Conservation (phyloP, 148 eudicot species). For the Silene latifolia region DNA sequence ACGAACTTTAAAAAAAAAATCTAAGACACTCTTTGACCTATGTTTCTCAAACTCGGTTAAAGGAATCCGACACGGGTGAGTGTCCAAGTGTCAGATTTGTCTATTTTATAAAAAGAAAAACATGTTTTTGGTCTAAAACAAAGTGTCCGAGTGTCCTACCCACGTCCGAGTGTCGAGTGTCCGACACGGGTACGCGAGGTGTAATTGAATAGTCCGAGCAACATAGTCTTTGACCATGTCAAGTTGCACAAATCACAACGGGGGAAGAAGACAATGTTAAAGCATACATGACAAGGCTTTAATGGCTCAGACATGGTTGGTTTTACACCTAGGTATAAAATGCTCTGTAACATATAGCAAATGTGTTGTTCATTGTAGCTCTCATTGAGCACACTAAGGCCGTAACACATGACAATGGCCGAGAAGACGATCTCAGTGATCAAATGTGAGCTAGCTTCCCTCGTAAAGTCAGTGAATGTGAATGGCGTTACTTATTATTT, state of each 20-base stretch:
- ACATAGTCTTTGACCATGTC: neutral
- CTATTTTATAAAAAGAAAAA: too few relatives aligned
- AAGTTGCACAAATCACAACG: neutral
- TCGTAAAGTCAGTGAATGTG: neutral
- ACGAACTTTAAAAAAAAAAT: neutral
- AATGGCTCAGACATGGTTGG: neutral
- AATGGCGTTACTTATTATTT: neutral
- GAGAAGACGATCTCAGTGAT: neutral
- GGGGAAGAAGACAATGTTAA: neutral
- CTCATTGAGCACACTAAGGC: neutral
- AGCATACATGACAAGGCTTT: conserved; percentile 1
- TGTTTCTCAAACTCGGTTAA: too few relatives aligned
- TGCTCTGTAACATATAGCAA: neutral
- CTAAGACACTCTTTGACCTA: neutral
- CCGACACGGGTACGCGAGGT: too few relatives aligned
- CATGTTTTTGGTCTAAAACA: too few relatives aligned
- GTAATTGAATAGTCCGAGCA: too few relatives aligned
- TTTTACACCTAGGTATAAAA: neutral
- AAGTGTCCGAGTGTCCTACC: too few relatives aligned
- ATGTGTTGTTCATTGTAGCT: neutral
- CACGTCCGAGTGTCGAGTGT: too few relatives aligned
- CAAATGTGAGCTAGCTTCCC: neutral
- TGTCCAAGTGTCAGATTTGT: too few relatives aligned
- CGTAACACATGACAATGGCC: neutral
- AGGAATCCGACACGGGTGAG: too few relatives aligned